Evolutionary conservation across 78 protist species (phyloP).

Genomic region (Blattamonas nauphoetae): DNA sequence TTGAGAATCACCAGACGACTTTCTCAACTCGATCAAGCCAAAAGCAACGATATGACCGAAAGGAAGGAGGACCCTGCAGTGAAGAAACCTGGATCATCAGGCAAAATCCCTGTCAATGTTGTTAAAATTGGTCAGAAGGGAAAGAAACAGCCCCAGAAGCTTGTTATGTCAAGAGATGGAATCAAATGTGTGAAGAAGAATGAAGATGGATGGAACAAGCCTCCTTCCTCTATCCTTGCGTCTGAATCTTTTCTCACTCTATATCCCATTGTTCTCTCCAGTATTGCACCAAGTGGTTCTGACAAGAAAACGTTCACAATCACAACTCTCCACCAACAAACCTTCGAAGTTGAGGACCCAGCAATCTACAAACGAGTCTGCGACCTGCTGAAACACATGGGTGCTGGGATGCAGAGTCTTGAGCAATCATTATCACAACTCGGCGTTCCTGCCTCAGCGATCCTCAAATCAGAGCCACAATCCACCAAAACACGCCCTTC

Average conservation of each 20-base stretch:
- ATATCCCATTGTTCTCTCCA: not conserved
- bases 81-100: too few relatives aligned
- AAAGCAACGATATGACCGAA: too few relatives aligned
- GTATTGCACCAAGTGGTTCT: not conserved
- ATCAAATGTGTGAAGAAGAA: not conserved
- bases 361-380: not conserved
- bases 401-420: not conserved
- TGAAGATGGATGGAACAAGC: not conserved
- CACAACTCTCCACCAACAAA: not conserved
- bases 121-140: not conserved
- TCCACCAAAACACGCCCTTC: too few relatives aligned
- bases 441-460: not conserved
- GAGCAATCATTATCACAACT: not conserved
- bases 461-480: not conserved
- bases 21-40: too few relatives aligned
- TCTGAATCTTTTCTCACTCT: not conserved
- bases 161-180: not conserved
- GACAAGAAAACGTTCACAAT: not conserved
- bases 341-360: not conserved
- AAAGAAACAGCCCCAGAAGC: not conserved
- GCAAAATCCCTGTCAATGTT: too few relatives aligned
- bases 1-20: too few relatives aligned
- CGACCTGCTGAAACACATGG: not conserved
- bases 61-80: too few relatives aligned
- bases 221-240: not conserved